Conservation (phyloP, 1,284 basidiomycete species). For the Amylostereum areolatum region DNA sequence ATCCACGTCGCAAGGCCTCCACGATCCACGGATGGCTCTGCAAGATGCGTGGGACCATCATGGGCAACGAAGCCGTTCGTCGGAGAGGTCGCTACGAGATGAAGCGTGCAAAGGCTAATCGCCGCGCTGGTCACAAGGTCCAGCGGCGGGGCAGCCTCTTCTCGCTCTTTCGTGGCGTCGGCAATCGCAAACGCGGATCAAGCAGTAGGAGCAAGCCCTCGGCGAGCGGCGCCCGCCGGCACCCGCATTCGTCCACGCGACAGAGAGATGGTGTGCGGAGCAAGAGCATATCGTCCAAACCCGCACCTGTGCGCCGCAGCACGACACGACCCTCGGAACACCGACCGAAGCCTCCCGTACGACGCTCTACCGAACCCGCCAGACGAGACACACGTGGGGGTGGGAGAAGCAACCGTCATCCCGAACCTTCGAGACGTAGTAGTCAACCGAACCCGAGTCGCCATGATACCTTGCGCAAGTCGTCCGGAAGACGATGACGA, state of each 20-base stretch:
- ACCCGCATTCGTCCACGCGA: slow-evolving; percentile 2
- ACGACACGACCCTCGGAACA: neutral
- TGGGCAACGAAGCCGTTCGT: slow-evolving; percentile 58
- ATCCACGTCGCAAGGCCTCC: slow-evolving; percentile 52
- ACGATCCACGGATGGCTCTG: slow-evolving; percentile 71
- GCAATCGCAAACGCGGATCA: neutral
- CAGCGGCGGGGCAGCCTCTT: slow-evolving; percentile 2
- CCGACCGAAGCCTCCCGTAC: too few relatives aligned
- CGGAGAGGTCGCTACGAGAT: slow-evolving; percentile 37
- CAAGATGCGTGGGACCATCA: slow-evolving; percentile 70
- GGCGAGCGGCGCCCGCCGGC: neutral
- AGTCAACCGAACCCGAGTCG: too few relatives aligned
- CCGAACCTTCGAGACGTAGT: too few relatives aligned
- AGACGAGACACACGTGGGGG: too few relatives aligned
- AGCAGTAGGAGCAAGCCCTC: neutral
- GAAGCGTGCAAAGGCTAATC: slow-evolving; percentile 23
- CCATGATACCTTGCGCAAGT: too few relatives aligned
- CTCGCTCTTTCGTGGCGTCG: slow-evolving; percentile 5
- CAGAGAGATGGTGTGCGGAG: slow-evolving; percentile 2
- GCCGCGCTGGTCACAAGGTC: slow-evolving; percentile 4
- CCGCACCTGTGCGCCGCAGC: neutral
- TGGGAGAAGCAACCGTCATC: too few relatives aligned
- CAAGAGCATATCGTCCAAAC: neutral
- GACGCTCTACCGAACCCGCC: too few relatives aligned
- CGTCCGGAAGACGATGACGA: too few relatives aligned